Percentiles rank a stretch among this genome's conserved stretches.
Evolutionary conservation across 306 rosid genomes (phyloP).

Genomic region (Dryas drummondii): DNA sequence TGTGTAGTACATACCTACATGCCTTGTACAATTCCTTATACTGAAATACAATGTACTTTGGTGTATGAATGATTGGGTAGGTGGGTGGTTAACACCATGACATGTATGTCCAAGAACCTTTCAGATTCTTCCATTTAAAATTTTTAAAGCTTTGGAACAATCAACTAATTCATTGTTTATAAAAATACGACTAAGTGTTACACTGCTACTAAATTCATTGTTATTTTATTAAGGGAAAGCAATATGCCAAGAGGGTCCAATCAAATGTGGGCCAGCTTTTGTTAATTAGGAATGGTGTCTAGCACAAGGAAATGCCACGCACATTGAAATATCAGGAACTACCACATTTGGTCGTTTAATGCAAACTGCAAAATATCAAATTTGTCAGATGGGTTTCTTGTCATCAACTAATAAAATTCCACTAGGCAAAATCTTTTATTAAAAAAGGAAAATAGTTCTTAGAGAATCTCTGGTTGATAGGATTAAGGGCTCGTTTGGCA

Average conservation of each 20-base stretch:
- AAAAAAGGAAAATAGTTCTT: not conserved
- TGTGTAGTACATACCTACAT: too few species aligned
- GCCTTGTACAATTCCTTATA: too few species aligned
- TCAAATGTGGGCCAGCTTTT: conserved; percentile 12
- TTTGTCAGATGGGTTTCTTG: conserved; percentile 29
- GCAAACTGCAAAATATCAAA: not conserved
- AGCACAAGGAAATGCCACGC: not conserved
- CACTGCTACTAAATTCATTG: not conserved
- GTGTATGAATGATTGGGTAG: not conserved
- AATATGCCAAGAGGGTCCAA: conserved; percentile 30
- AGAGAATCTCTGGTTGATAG: not conserved
- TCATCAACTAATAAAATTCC: conserved; percentile 37
- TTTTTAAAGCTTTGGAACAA: conserved; percentile 20
- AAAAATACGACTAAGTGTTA: conserved; percentile 19
- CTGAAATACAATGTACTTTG: not conserved
- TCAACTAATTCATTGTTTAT: not conserved
- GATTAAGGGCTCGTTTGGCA: too few species aligned
- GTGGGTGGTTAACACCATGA: not conserved
- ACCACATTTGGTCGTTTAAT: conserved; percentile 6
- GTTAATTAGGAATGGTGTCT: not conserved
- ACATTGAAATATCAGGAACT: conserved; percentile 15
- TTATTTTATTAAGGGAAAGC: conserved; percentile 5
- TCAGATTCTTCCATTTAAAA: conserved; percentile 15
- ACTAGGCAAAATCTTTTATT: conserved; percentile 18
- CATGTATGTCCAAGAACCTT: not conserved